Evolutionary conservation across 352 stramenopile species (phyloP), one percentile per base, ranked within the genome.

Genomic region (Aphanomyces cochlioides): DNA sequence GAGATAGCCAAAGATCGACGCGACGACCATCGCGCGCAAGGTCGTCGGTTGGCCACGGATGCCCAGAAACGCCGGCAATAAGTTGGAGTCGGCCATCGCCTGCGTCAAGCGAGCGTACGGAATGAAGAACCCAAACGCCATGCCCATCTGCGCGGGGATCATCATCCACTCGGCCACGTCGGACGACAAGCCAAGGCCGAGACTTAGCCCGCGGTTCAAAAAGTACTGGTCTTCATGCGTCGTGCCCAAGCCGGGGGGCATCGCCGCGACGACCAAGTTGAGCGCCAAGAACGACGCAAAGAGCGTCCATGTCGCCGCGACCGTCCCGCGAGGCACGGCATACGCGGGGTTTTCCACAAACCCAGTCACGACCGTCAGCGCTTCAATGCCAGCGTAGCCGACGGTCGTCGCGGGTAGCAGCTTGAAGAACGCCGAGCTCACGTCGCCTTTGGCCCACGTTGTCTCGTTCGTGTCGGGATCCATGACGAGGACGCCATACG

Each of bases 111-210:
- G 38, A 12, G 15, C 19, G 19, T 66, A 66, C 19, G 6, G 58
- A 7, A 66, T 19, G 17, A 66, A 66, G 17, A 66, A 66, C 8
- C 58, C 58, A 7, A 37, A 21, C 6, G 58, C 58, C 58, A 66
- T 66, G 58, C 58, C 28, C 58, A 66, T 66, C 48, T 66, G 58
- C 3, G 58, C 58, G 7, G 58, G 58, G 5, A 66, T 12, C 5
- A 66, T 66, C 7, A 66, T 13, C 58, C 58, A 66, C 13, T 54
- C 12, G 39, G n/a, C 58, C 5, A 48, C 38, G 3, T n/a, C 34
- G 8, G 19, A 12, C 3, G 58, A 66, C 4, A 57, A 4, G 5
- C 58, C 58, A 8, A 66, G 39, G 4, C 57, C 57, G 17, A 66
- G 5, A 17, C 4, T 12, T n/a, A 34, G 12, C 3, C 60, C 60